Conservation (phyloP, 2,329 filamentous ascomycete genomes). For the Colletotrichum zoysiae region DNA sequence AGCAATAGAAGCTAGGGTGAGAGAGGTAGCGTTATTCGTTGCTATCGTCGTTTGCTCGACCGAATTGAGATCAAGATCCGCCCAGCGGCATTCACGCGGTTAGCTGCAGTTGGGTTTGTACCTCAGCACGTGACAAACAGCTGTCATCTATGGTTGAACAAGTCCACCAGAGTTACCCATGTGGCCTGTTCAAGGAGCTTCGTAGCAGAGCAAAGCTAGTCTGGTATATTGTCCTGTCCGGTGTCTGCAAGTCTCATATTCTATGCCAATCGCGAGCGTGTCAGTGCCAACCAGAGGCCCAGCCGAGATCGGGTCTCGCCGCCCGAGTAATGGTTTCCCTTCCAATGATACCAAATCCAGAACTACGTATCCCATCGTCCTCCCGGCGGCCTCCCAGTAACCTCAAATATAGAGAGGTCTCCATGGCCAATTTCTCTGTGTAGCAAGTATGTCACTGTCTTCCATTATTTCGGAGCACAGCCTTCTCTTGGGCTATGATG, state of each 20-base stretch:
- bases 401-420: neutral
- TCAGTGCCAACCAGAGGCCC: neutral
- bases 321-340: neutral
- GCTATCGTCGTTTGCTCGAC: slow-evolving; percentile 41
- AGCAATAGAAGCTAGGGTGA: slow-evolving; percentile 8
- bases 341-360: neutral
- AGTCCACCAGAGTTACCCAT: slow-evolving; percentile 22
- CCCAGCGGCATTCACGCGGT: slow-evolving; percentile 31
- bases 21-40: slow-evolving; percentile 20
- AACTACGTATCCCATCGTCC: neutral
- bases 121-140: slow-evolving; percentile 43
- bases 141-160: slow-evolving; percentile 31
- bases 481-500: slow-evolving; percentile 10
- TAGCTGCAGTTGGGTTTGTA: slow-evolving; percentile 42
- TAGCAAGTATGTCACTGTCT: slow-evolving; percentile 1
- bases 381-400: neutral
- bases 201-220: slow-evolving; percentile 6
- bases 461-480: neutral
- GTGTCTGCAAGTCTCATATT: slow-evolving; percentile 20
- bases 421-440: neutral
- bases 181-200: neutral
- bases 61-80: slow-evolving; percentile 42
- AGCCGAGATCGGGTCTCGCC: neutral
- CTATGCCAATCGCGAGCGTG: neutral
- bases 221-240: slow-evolving; percentile 21